Evolutionary conservation across 148 eudicot genomes (phyloP).

Genomic region (Limonium bicolor): DNA sequence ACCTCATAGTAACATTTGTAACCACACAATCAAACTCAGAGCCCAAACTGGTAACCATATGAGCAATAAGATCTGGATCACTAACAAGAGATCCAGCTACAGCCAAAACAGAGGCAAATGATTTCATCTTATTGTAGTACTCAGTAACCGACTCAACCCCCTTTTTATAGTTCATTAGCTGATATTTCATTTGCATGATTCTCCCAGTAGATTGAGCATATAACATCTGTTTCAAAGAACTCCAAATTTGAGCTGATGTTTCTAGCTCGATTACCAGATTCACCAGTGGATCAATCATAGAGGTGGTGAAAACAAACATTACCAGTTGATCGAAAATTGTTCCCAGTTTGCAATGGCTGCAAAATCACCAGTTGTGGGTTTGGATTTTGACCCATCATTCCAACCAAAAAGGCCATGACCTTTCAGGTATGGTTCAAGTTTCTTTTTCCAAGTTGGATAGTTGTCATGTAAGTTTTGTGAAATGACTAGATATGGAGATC

Average conservation of each 20-base stretch:
- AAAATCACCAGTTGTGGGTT: background rate
- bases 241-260: background rate
- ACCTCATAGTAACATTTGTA: no score
- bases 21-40: background rate
- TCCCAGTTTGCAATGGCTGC: background rate
- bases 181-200: background rate
- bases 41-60: background rate
- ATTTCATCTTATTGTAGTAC: no score
- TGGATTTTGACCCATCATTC: background rate
- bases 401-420: background rate
- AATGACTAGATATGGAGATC: no score
- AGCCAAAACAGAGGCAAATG: no score
- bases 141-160: background rate
- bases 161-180: background rate
- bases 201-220: background rate
- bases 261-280: background rate
- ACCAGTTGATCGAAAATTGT: background rate
- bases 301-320: background rate
- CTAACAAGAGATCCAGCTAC: background rate
- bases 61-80: background rate
- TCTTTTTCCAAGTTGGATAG: background rate
- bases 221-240: background rate
- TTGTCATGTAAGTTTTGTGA: background rate
- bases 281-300: background rate
- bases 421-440: background rate